Conservation (phyloP, 495 filamentous ascomycete species). For the Penicillium malachiteum region DNA sequence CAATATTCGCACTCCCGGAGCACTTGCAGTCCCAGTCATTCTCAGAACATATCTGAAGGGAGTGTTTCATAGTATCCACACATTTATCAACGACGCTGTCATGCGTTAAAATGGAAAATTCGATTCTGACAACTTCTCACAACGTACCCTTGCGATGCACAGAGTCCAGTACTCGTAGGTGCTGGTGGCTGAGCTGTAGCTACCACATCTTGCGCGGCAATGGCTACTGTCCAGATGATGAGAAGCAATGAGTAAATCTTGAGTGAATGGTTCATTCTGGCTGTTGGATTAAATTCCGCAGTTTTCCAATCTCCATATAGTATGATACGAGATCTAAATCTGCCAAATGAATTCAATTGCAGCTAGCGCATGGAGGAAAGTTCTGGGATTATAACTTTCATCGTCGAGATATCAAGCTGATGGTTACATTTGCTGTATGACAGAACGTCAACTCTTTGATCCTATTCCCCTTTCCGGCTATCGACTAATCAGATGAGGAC, state of each 20-base stretch:
- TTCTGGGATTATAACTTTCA: no score
- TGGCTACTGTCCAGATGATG: conserved; percentile 2
- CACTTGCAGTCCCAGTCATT: conserved; percentile 31
- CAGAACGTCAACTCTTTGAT: no score
- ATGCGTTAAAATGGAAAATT: background rate
- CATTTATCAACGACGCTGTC: conserved; percentile 23
- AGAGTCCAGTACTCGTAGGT: background rate
- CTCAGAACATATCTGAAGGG: conserved; percentile 11
- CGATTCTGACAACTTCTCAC: background rate
- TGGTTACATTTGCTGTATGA: no score
- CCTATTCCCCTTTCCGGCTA: no score
- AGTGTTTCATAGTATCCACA: conserved; percentile 13
- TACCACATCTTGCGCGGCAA: conserved; percentile 14
- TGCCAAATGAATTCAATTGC: no score
- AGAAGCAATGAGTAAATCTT: conserved; percentile 9
- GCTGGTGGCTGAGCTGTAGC: conserved; percentile 1
- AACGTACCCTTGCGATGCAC: conserved; percentile 17
- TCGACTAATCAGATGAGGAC: no score
- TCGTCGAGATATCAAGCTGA: no score
- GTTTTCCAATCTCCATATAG: background rate
- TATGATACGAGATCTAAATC: no score
- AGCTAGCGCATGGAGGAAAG: no score
- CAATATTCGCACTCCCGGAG: conserved; percentile 22
- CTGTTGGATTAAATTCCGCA: background rate
- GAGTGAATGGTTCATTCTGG: background rate